These are phyloP conservation scores for Castanea crenata DNA, from an alignment of 306 rosid species.

Conservation along the genomic window DNA sequence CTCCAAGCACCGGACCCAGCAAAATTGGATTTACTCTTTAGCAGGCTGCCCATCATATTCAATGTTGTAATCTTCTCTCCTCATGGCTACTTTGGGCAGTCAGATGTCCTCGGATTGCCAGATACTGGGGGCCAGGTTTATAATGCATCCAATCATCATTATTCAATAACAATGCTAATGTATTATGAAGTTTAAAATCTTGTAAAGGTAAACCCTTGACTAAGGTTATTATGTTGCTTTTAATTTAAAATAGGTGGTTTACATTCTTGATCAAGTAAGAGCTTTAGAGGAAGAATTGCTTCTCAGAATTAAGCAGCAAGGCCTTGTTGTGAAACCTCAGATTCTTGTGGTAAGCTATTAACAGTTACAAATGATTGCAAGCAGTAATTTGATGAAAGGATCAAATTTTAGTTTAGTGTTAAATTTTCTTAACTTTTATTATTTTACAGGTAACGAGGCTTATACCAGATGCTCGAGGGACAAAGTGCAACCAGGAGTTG, in stretches of 20 bases:
- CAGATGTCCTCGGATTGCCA: slow-evolving; percentile 90
- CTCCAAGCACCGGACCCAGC: slow-evolving; percentile 85
- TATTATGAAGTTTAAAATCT: neutral
- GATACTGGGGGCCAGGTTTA: slow-evolving; percentile 97
- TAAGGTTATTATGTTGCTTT: neutral
- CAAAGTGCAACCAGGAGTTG: slow-evolving; percentile 77
- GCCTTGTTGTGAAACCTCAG: slow-evolving; percentile 79
- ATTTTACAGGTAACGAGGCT: slow-evolving; percentile 68
- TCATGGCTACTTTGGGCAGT: slow-evolving; percentile 96
- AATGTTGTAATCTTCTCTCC: slow-evolving; percentile 78
- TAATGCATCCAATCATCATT: neutral
- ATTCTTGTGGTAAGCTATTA: slow-evolving; percentile 67
- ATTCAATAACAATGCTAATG: neutral
- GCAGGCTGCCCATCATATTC: slow-evolving; percentile 73
- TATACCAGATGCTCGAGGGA: slow-evolving; percentile 87
- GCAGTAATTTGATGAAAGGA: too few species aligned
- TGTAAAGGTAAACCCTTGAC: neutral
- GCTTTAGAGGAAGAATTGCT: slow-evolving; percentile 83
- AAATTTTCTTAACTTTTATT: neutral
- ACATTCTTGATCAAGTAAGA: slow-evolving; percentile 88
- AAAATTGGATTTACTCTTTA: slow-evolving; percentile 57
- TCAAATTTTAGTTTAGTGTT: too few species aligned
- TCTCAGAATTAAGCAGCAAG: slow-evolving; percentile 69
- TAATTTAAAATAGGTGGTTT: slow-evolving; percentile 60
- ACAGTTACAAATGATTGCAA: neutral